Percentiles rank a stretch among this genome's conserved stretches.
Conservation (phyloP, 495 filamentous ascomycete species). For the Penicillium simplicissimum region DNA sequence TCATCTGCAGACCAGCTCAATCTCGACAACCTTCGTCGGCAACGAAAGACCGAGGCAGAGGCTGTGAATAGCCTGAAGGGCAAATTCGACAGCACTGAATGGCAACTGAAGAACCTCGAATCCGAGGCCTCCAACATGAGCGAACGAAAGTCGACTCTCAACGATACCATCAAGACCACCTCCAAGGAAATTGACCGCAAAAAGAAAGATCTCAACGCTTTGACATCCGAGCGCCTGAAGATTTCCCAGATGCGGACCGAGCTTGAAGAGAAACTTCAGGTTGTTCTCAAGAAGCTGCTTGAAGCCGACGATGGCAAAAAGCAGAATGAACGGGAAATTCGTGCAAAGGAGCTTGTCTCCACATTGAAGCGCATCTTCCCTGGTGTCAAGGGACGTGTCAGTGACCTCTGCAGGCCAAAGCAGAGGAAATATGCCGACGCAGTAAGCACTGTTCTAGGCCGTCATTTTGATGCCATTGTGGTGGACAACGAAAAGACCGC, state of each 20-base stretch:
- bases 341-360: conserved; percentile 74
- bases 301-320: conserved; percentile 82
- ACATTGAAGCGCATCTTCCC: conserved; percentile 89
- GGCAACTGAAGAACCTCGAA: conserved; percentile 70
- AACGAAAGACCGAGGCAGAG: conserved; percentile 85
- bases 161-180: conserved; percentile 62
- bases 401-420: conserved; percentile 91
- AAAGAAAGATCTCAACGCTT: conserved; percentile 83
- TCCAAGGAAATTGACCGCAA: conserved; percentile 79
- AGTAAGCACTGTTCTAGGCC: conserved; percentile 86
- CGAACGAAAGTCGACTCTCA: conserved; percentile 62
- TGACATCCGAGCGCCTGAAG: conserved; percentile 81
- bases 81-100: conserved; percentile 78
- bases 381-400: conserved; percentile 85
- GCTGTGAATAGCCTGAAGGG: conserved; percentile 81
- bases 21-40: conserved; percentile 78
- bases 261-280: conserved; percentile 85
- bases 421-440: conserved; percentile 95
- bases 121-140: conserved; percentile 68
- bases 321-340: conserved; percentile 76
- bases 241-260: conserved; percentile 79
- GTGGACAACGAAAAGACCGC: conserved; percentile 97
- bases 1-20: conserved; percentile 80
- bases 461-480: conserved; percentile 90
- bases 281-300: conserved; percentile 72